Evolutionary conservation across 495 filamentous ascomycete species (phyloP), one percentile per base, ranked within the genome.

Genomic region (Xylaria cubensis): DNA sequence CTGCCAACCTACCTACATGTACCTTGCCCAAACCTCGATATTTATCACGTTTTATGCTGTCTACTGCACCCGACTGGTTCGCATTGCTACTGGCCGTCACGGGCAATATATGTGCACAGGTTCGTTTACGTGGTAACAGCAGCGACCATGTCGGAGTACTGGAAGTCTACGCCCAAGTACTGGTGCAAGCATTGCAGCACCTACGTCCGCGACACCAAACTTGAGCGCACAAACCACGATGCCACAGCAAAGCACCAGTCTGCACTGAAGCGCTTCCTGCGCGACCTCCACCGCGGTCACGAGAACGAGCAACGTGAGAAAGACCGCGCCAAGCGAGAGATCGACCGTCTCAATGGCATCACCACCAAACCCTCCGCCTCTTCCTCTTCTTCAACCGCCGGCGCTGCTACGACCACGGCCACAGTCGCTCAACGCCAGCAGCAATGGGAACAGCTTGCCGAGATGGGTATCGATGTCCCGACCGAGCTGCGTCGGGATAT

Each of bases 181-280:
- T 98, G 94, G 93, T 99, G 96, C 89, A 98, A 98, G 82, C 92
- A 97, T 85, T 99, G 96, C 89, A 90, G 89, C 80, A 89, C 88
- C 82, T 98, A 89, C 84, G 94, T 98, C 72, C 90, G 91, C 77
- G 96, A 99, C 84, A 98, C 95, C 36, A 90, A 92, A 75, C 90
- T 98, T 80, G 94, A 96, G 79, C 92, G 90, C 78, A 84, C 89
- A 68, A 94, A 97, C 81, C 96, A 99, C 80, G 97, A 99, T 80
- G 88, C 93, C 26, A 97, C 94, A 3, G 88, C 82, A 2, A 93
- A 92, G 79, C 96, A 99, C 81, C 96, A 98, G 85, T 87, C 88
- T 77, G 90, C 88, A 74, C 88, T 98, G 66, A 97, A 97, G 82
- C 93, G 97, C 46, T 95, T 94, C 75, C 86, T 99, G 1, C 90